Evolutionary conservation across 805 yeast species (phyloP), one percentile per base, ranked within the genome.

Genomic region (Kazachstania viticola): DNA sequence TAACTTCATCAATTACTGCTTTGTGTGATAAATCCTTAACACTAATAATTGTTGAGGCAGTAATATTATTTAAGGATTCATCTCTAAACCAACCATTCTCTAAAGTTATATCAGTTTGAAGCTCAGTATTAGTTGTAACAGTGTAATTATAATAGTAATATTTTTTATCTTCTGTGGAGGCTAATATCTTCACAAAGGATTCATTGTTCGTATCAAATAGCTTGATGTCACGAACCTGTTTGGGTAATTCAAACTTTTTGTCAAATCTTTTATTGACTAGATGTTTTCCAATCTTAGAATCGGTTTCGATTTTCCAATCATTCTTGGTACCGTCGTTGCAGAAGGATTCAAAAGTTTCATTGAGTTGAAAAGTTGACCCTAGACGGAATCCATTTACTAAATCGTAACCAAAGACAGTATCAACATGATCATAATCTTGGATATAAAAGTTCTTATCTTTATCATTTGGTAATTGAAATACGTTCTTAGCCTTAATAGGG

Each of bases 61-160:
- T 43, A 3, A 66, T 53, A 19, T 58, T 42, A 4, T 63, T 49
- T 4, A 65, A 35, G 0, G 70, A 61, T 40, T 61, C 67, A 45
- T 70, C 73, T 36, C 61, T 57, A 2, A 33, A 17, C 76, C 76
- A 71, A 8, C 32, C 24, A 5, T 19, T 25, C 2, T 30, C 16
- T 4, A 52, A 13, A 5, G 32, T 28, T 17, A 19, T 19, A 19
- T 19, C 11, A 11, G 11, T 8, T 11, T 19, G 7, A 11, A 19
- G 7, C n/a, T 23, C 36, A 2, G 56, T 58, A 30, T 56, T 33
- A 32, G 25, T 38, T 35, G 18, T 38, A n/a, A n/a, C n/a, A n/a
- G n/a, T n/a, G n/a, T n/a, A n/a, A 42, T 14, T 38, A 36, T 32
- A 41, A 49, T 22, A 41, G 17, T 25, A 38, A 42, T 18, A 51